phyloP scores from a whole-genome alignment of 495 filamentous ascomycete genomes.

The Penicillium malachiteum region DNA sequence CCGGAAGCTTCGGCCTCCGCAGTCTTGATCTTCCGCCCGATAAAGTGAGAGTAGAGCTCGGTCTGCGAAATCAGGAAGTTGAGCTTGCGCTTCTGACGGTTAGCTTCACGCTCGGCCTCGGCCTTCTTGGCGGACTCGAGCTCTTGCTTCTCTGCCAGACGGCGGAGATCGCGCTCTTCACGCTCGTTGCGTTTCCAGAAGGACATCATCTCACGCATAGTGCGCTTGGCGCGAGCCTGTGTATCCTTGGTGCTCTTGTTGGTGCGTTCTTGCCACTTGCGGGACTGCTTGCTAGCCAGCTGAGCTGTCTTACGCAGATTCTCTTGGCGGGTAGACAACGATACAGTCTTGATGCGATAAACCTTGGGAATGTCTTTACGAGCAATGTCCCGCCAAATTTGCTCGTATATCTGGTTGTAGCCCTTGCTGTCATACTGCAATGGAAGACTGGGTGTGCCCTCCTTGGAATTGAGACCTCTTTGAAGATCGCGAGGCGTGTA shows the following conservation, averaged over 20 bases:
- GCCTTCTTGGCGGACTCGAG: constrained; percentile 94
- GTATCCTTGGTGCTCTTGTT: constrained; percentile 99
- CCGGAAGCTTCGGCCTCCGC: constrained; percentile 90
- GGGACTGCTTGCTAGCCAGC: constrained; percentile 93
- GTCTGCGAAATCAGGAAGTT: constrained; percentile 99
- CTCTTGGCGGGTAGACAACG: constrained; percentile 77
- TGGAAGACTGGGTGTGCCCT: constrained; percentile 55
- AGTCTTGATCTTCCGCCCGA: constrained; percentile 98
- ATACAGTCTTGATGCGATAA: constrained; percentile 77
- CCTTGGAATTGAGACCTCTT: constrained; percentile 57
- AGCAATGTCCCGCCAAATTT: constrained; percentile 95
- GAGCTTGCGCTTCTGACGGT: constrained; percentile 95
- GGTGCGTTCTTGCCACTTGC: constrained; percentile 93
- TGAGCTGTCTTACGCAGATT: constrained; percentile 98
- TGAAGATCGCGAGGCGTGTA: constrained; percentile 64
- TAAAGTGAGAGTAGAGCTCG: constrained; percentile 98
- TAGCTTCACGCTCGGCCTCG: constrained; percentile 94
- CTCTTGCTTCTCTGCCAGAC: constrained; percentile 92
- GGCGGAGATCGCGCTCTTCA: constrained; percentile 91
- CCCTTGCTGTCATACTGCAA: constrained; percentile 78
- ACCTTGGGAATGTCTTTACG: constrained; percentile 93
- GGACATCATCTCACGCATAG: constrained; percentile 99
- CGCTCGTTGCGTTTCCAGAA: constrained; percentile 99
- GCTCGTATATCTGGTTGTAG: constrained; percentile 95
- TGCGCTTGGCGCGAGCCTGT: constrained; percentile 92